Conservation (phyloP, 345 rosid species). For the Excoecaria cochinchinensis region DNA sequence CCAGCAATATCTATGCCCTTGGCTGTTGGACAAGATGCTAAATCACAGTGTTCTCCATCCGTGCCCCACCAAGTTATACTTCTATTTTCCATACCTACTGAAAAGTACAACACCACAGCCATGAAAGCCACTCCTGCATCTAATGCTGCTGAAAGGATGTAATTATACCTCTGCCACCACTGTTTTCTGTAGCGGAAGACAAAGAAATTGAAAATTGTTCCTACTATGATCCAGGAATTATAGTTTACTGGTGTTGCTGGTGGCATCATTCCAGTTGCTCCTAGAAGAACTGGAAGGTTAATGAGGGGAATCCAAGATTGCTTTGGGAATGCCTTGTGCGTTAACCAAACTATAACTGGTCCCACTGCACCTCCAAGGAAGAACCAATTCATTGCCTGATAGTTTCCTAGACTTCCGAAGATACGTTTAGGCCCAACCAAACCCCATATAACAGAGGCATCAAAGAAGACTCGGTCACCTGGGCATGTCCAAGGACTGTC, state of each 20-base stretch:
- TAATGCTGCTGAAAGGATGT: slow-evolving; percentile 76
- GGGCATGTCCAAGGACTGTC: slow-evolving; percentile 96
- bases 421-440: slow-evolving; percentile 76
- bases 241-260: slow-evolving; percentile 76
- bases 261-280: slow-evolving; percentile 78
- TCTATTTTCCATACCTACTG: slow-evolving; percentile 57
- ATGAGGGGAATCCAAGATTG: slow-evolving; percentile 80
- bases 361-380: slow-evolving; percentile 80
- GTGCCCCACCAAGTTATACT: slow-evolving; percentile 75
- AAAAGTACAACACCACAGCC: slow-evolving; percentile 70
- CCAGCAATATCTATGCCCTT: slow-evolving; percentile 55
- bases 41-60: slow-evolving; percentile 69
- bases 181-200: slow-evolving; percentile 62
- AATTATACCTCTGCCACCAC: slow-evolving; percentile 94
- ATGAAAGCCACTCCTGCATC: slow-evolving; percentile 90
- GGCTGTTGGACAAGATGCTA: slow-evolving; percentile 79
- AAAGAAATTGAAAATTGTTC: slow-evolving; percentile 81
- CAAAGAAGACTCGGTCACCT: slow-evolving; percentile 75
- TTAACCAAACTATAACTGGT: slow-evolving; percentile 65
- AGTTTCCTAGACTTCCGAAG: slow-evolving; percentile 73
- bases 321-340: slow-evolving; percentile 72
- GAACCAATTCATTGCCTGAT: slow-evolving; percentile 78
- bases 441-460: slow-evolving; percentile 94
- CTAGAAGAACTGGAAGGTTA: slow-evolving; percentile 86
- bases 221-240: slow-evolving; percentile 71